Conservation (phyloP, 305 asterid genomes). For the Striga hermonthica region DNA sequence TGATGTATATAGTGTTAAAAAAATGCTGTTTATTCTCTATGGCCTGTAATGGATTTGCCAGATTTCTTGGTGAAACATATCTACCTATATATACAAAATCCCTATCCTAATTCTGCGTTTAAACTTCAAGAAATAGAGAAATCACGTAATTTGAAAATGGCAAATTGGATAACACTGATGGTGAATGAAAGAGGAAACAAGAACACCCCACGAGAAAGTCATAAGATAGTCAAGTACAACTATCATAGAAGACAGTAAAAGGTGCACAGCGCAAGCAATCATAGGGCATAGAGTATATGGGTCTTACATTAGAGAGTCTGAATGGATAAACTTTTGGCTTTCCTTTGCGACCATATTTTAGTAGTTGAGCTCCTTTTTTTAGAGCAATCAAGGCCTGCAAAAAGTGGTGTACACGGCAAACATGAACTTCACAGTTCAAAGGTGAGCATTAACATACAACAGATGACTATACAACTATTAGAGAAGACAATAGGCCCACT, state of each 20-base stretch:
- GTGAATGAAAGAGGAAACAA: not conserved
- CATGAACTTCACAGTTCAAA: too few relatives aligned
- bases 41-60: not conserved
- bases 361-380: slow-evolving; percentile 91
- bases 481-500: not conserved
- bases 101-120: slow-evolving; percentile 2
- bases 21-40: too few relatives aligned
- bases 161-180: slow-evolving; percentile 3
- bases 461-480: too few relatives aligned
- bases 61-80: not conserved
- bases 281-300: slow-evolving; percentile 4
- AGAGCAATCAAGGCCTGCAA: slow-evolving; percentile 82
- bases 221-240: not conserved
- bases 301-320: slow-evolving; percentile 79
- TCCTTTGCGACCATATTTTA: slow-evolving; percentile 94
- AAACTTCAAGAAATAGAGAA: slow-evolving; percentile 4
- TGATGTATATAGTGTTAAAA: too few relatives aligned
- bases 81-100: not conserved
- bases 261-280: slow-evolving; percentile 24
- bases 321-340: slow-evolving; percentile 88
- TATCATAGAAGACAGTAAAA: slow-evolving; percentile 13
- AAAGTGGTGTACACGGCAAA: slow-evolving; percentile 2
- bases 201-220: not conserved
- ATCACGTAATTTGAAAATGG: slow-evolving; percentile 24
- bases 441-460: too few relatives aligned